Evolutionary conservation across 2,329 filamentous ascomycete species (phyloP).

Genomic region (Thielaviopsis populi): DNA sequence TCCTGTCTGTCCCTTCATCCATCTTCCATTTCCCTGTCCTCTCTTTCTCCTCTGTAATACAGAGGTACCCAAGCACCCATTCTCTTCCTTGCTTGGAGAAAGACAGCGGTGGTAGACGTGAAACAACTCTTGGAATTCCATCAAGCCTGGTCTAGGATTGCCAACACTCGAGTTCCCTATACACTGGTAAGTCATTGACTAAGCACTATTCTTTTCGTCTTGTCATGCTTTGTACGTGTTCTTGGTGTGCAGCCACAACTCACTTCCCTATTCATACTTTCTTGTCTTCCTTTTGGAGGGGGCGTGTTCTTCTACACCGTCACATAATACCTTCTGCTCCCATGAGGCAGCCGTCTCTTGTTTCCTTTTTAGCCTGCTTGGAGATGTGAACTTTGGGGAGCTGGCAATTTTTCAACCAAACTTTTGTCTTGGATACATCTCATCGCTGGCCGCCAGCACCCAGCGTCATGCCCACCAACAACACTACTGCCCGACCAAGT

Average conservation of each 20-base stretch:
- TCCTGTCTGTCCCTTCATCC: background rate
- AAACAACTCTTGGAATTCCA: background rate
- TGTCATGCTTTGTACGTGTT: background rate
- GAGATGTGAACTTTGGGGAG: background rate
- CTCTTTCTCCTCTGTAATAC: background rate
- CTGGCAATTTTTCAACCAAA: background rate
- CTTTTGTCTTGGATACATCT: background rate
- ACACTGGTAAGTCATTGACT: background rate
- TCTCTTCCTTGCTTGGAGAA: background rate
- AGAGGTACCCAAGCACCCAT: background rate
- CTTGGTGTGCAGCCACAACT: background rate
- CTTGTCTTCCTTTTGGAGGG: background rate
- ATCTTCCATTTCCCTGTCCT: background rate
- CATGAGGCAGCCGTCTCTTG: background rate
- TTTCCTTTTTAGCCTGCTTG: background rate
- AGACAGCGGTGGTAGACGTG: background rate
- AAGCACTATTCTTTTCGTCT: background rate
- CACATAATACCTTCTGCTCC: background rate
- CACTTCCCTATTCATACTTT: background rate
- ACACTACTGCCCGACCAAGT: background rate
- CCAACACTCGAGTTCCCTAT: background rate
- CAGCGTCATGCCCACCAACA: background rate
- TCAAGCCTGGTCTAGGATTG: background rate
- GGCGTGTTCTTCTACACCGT: background rate
- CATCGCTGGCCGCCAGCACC: background rate